Evolutionary conservation across 208 protist species (phyloP).

Genomic region (Trypanosoma theileri): DNA sequence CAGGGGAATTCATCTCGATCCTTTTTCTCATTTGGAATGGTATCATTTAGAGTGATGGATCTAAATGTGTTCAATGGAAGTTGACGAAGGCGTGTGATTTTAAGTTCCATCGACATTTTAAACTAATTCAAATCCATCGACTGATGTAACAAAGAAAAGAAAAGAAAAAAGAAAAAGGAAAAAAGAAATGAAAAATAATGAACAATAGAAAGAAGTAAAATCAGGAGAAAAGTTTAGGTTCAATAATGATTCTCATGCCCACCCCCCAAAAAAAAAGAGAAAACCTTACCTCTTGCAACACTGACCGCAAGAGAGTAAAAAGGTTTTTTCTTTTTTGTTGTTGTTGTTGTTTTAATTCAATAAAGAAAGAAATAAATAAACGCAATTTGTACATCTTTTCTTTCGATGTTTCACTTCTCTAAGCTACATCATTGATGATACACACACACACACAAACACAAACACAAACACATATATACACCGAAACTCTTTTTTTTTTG

Average conservation of each 20-base stretch:
- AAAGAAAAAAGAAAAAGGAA: no score
- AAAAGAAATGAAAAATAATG: neutral
- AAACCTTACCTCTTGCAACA: neutral
- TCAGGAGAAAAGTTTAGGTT: neutral
- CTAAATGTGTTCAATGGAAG: slow-evolving; percentile 19
- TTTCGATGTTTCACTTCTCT: neutral
- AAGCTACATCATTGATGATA: neutral
- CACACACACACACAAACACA: no score
- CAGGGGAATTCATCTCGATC: neutral
- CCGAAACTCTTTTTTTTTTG: neutral
- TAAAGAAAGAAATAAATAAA: slow-evolving; percentile 14
- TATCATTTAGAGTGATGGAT: neutral
- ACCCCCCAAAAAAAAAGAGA: slow-evolving; percentile 1
- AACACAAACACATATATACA: neutral
- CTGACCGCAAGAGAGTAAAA: neutral
- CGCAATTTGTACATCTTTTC: slow-evolving; percentile 1
- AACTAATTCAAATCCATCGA: neutral
- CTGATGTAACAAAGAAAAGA: neutral
- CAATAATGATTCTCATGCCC: neutral
- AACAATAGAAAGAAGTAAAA: neutral
- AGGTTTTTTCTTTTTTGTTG: neutral
- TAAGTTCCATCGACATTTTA: neutral
- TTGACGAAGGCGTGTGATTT: slow-evolving; percentile 8
- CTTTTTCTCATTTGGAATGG: no score
- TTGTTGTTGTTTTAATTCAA: no score